These are phyloP conservation scores for Dothideomycetes sp. DNA, from an alignment of 2,329 filamentous ascomycete species.

Conservation along the genomic window DNA sequence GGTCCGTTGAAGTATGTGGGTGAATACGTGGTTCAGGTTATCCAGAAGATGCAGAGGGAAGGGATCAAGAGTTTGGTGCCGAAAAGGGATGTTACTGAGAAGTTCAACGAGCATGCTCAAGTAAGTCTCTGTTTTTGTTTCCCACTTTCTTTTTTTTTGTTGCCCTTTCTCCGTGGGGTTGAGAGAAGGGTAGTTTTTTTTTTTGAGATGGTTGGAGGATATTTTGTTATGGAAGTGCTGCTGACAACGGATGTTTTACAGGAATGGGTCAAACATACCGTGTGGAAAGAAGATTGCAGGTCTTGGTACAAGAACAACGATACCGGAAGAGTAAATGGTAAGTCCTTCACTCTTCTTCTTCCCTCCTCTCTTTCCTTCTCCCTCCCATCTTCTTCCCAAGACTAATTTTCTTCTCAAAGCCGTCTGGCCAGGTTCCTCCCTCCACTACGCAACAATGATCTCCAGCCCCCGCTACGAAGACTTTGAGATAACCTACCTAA, in stretches of 20 bases:
- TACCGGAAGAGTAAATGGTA: constrained; percentile 33
- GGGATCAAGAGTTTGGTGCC: constrained; percentile 35
- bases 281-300: constrained; percentile 39
- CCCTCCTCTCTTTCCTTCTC: not conserved
- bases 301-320: constrained; percentile 41
- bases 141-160: not conserved
- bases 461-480: constrained; percentile 34
- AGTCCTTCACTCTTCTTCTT: not conserved
- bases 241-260: no score
- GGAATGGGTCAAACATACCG: constrained; percentile 42
- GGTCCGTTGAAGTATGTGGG: constrained; percentile 32
- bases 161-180: not conserved
- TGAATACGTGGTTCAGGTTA: constrained; percentile 33
- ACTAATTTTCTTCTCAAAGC: constrained; percentile 24
- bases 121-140: constrained; percentile 8
- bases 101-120: constrained; percentile 35
- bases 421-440: constrained; percentile 42
- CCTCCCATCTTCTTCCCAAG: no score
- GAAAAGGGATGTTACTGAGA: constrained; percentile 32
- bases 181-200: no score
- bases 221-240: no score
- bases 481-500: constrained; percentile 32
- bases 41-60: constrained; percentile 40
- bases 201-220: no score
- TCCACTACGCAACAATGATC: constrained; percentile 40